Conservation (phyloP, 2,329 filamentous ascomycete species). For the Hypoxylon sp. region DNA sequence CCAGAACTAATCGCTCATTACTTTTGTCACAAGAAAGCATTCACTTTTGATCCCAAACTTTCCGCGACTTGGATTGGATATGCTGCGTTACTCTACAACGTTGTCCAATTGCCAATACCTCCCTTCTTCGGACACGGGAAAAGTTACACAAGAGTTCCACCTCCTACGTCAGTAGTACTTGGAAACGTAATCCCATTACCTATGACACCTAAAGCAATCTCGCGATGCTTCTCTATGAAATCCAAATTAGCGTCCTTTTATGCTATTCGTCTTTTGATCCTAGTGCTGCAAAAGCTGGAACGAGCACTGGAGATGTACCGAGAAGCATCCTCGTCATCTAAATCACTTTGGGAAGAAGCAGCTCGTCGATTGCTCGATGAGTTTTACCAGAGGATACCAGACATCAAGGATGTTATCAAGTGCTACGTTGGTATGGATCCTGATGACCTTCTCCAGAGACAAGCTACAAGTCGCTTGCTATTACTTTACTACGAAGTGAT, state of each 20-base stretch:
- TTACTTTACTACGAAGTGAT: conserved; percentile 85
- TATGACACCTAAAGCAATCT: conserved; percentile 79
- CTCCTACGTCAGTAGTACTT: conserved; percentile 79
- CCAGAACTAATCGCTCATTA: conserved; percentile 91
- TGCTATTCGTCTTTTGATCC: conserved; percentile 78
- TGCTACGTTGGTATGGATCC: conserved; percentile 75
- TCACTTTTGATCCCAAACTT: conserved; percentile 89
- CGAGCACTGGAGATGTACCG: conserved; percentile 69
- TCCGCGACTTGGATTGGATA: conserved; percentile 96
- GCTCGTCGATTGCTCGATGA: conserved; percentile 72
- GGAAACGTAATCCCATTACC: conserved; percentile 88
- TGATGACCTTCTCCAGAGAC: conserved; percentile 77
- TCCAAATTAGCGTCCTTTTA: conserved; percentile 86
- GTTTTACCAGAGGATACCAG: conserved; percentile 80
- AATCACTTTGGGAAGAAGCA: conserved; percentile 74
- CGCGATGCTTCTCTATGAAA: conserved; percentile 79
- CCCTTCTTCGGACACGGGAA: conserved; percentile 72
- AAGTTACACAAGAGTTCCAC: conserved; percentile 72
- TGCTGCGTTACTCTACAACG: conserved; percentile 85
- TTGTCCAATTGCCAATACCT: conserved; percentile 78
- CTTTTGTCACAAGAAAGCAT: conserved; percentile 80
- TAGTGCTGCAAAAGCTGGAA: conserved; percentile 81
- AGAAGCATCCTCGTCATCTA: conserved; percentile 51
- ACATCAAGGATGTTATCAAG: conserved; percentile 80
- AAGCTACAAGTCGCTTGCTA: conserved; percentile 80